A percentile compares a stretch with the other conserved stretches of the same genome.
Evolutionary conservation across 257 asterid species (phyloP).

Genomic region (Eucommia ulmoides): DNA sequence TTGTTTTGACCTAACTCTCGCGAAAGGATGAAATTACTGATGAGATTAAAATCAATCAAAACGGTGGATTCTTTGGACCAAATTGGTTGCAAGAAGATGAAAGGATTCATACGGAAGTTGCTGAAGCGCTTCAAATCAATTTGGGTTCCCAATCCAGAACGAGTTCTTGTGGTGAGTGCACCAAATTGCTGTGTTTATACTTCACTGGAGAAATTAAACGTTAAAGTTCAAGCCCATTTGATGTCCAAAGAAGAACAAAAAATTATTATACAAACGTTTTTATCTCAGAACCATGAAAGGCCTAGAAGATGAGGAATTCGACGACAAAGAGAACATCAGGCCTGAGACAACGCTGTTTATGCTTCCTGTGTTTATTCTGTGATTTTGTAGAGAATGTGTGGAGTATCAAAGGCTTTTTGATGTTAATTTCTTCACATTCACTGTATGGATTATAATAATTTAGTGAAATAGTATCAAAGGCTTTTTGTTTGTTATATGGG

Average conservation of each 20-base stretch:
- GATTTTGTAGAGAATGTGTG: too few species aligned
- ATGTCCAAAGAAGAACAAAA: constrained; percentile 22
- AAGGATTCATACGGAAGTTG: constrained; percentile 65
- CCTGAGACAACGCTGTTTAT: constrained; percentile 12
- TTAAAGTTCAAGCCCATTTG: constrained; percentile 24
- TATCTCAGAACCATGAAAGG: constrained; percentile 64
- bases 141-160: constrained; percentile 60
- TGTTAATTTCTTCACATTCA: too few species aligned
- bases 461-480: too few species aligned
- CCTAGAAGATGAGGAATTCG: constrained; percentile 38
- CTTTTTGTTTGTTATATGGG: too few species aligned
- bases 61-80: too few species aligned
- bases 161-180: constrained; percentile 47
- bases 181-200: constrained; percentile 37
- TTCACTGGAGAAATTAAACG: constrained; percentile 20
- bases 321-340: constrained; percentile 52
- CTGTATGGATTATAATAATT: too few species aligned
- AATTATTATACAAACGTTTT: constrained; percentile 10
- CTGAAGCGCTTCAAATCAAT: constrained; percentile 69
- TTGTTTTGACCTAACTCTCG: too few species aligned
- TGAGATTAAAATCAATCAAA: too few species aligned
- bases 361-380: too few species aligned
- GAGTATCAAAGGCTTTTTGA: too few species aligned
- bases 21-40: too few species aligned
- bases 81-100: too few species aligned